phyloP scores from a whole-genome alignment of 176 grass and related monocot species.

The Otatea glauca region DNA sequence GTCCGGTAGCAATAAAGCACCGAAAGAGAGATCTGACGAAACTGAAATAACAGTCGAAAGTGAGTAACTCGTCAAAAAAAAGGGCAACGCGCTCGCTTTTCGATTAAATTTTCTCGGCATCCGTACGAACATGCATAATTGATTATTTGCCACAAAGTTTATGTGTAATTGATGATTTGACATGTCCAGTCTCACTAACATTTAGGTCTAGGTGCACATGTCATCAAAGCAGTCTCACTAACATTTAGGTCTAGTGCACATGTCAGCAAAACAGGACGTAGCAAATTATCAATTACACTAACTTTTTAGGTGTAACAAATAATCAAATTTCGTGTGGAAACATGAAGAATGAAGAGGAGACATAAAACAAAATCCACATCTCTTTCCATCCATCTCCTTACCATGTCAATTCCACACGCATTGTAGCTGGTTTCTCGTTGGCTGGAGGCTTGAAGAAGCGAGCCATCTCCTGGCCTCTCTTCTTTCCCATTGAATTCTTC shows the following conservation, averaged over 20 bases:
- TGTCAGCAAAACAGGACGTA: too few relatives aligned
- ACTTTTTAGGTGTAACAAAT: too few relatives aligned
- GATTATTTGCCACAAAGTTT: too few relatives aligned
- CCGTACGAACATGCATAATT: not conserved
- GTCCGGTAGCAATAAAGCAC: not conserved
- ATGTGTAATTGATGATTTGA: too few relatives aligned
- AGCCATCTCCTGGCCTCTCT: not conserved
- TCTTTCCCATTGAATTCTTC: not conserved
- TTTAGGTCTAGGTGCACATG: too few relatives aligned
- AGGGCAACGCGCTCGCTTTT: not conserved
- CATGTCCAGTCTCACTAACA: too few relatives aligned
- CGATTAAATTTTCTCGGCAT: not conserved
- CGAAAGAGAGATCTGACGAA: slow-evolving; percentile 25
- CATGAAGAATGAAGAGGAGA: not conserved
- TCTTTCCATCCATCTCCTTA: not conserved
- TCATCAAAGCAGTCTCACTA: too few relatives aligned
- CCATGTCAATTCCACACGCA: slow-evolving; percentile 35
- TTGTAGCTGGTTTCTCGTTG: slow-evolving; percentile 41
- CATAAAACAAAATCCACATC: slow-evolving; percentile 24
- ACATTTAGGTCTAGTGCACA: too few relatives aligned
- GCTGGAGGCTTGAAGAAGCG: slow-evolving; percentile 11
- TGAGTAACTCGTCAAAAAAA: slow-evolving; percentile 4
- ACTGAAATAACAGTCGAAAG: not conserved
- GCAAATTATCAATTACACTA: too few relatives aligned
- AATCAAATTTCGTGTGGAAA: not conserved